Percentiles rank a stretch among this genome's conserved stretches.
Evolutionary conservation across 495 filamentous ascomycete genomes (phyloP).

Genomic region (Penicillium silybi): DNA sequence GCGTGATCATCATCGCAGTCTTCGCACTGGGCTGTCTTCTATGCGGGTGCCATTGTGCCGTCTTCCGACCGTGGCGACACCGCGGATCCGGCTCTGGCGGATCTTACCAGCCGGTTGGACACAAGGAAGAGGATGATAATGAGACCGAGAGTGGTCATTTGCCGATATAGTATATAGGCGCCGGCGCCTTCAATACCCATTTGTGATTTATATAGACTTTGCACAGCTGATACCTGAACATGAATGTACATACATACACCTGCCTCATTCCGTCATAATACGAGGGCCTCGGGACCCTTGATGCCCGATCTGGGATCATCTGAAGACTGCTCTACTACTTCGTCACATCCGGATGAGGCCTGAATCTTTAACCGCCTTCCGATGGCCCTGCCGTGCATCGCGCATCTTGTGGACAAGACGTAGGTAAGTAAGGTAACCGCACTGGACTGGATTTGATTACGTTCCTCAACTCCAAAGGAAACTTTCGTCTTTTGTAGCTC

Average conservation of each 20-base stretch:
- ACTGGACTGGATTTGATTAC: too few relatives aligned
- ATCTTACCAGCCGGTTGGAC: slow-evolving; percentile 13
- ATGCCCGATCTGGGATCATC: too few relatives aligned
- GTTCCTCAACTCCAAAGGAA: too few relatives aligned
- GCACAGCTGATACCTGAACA: background rate
- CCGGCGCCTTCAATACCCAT: slow-evolving; percentile 17
- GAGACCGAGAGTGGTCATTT: slow-evolving; percentile 8
- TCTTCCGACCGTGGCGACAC: slow-evolving; percentile 4
- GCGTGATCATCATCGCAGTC: slow-evolving; percentile 4
- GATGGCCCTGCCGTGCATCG: too few relatives aligned
- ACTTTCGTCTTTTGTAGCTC: too few relatives aligned
- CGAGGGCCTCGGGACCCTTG: too few relatives aligned
- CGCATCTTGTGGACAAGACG: too few relatives aligned
- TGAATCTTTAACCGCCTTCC: too few relatives aligned
- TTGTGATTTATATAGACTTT: slow-evolving; percentile 3
- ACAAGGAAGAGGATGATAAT: slow-evolving; percentile 14
- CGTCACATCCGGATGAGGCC: too few relatives aligned
- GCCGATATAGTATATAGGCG: slow-evolving; percentile 13
- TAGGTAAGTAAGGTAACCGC: too few relatives aligned
- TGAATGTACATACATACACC: background rate
- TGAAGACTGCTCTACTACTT: too few relatives aligned
- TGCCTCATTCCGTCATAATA: background rate
- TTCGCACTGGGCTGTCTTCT: slow-evolving; percentile 12
- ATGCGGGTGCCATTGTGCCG: slow-evolving; percentile 10
- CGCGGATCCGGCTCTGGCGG: background rate